Conservation (phyloP, 2,329 filamentous ascomycete genomes). For the Rhinocladiella similis region DNA sequence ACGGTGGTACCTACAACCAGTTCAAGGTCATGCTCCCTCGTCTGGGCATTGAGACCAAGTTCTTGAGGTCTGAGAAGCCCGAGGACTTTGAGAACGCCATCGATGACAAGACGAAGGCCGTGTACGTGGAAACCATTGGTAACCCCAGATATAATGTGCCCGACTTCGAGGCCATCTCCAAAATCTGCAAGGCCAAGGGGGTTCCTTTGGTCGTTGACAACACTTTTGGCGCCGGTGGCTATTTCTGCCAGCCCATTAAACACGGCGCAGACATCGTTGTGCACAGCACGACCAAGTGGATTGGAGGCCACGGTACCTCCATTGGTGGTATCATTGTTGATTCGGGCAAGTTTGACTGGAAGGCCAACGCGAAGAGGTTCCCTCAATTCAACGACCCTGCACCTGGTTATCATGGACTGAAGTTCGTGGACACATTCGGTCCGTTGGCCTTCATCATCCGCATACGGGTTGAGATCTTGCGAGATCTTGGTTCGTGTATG, state of each 20-base stretch:
- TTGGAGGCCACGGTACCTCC: slow-evolving; percentile 85
- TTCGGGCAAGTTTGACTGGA: slow-evolving; percentile 84
- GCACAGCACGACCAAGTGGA: slow-evolving; percentile 91
- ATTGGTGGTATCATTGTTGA: slow-evolving; percentile 78
- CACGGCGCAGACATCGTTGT: slow-evolving; percentile 88
- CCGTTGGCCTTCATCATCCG: slow-evolving; percentile 79
- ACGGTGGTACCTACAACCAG: slow-evolving; percentile 92
- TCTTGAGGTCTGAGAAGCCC: slow-evolving; percentile 66
- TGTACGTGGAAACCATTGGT: slow-evolving; percentile 85
- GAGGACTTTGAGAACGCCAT: slow-evolving; percentile 76
- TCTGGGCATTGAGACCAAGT: slow-evolving; percentile 79
- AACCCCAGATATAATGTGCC: slow-evolving; percentile 88
- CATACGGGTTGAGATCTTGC: slow-evolving; percentile 83
- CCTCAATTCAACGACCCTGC: slow-evolving; percentile 89
- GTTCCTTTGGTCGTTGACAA: slow-evolving; percentile 75
- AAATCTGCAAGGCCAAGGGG: slow-evolving; percentile 68
- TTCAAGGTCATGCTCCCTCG: slow-evolving; percentile 82
- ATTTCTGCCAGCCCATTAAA: slow-evolving; percentile 77
- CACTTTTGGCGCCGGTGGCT: slow-evolving; percentile 86
- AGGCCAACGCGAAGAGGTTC: slow-evolving; percentile 77
- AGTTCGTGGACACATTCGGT: slow-evolving; percentile 93
- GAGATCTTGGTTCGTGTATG: slow-evolving; percentile 78
- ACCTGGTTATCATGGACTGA: slow-evolving; percentile 87
- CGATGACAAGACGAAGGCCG: slow-evolving; percentile 83
- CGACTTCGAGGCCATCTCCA: slow-evolving; percentile 78